Base-by-base conservation (phyloP, 306 rosid genomes). In the Lithocarpus polystachyus region DNA sequence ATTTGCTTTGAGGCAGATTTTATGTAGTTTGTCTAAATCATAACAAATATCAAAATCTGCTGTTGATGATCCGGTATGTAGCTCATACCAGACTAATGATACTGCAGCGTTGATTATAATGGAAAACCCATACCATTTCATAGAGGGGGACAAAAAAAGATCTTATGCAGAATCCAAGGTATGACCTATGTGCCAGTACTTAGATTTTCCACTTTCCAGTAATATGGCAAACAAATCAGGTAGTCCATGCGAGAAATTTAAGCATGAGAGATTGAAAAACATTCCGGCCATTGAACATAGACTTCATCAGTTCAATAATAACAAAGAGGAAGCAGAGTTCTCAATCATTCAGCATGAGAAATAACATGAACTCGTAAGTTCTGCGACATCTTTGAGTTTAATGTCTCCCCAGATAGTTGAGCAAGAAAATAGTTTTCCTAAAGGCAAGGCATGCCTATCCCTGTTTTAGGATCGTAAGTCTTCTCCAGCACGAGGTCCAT, bases 401-500 rank as follows among this genome's bases (percentile, higher is more conserved):
- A 8, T 45, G 20, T 18, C 59, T 43, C 14, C 24, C 29, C 57
- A 18, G 19, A 29, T 52, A 23, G 11, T 12, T 12, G 37, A 82
- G 56, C 22, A 33, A 57, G 73, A 72, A 55, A 51, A 52, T 55
- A 70, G 45, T 53, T 76, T 76, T 82, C 79, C 83, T 84, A 92
- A 78, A 95, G 97, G 51, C 84, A 89, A 61, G 99, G 95, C 97
- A 95, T 83, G 70, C 98, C 99, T 89, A 69, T 88, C 74, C 99
- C 99, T 28, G 90, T 71, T 88, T 95, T 95, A 24, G 90, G 84
- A 80, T 95, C 91, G 4, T 91, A 92, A 19, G 97, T 92, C 89
- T 83, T 95, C 88, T 95, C 92, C 52, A 84, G 26, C 82, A 88
- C 99, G 17, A 84, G 56, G 48, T 95, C 91, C 87, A 92, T 80